Percentiles rank a stretch among this genome's conserved stretches.
Evolutionary conservation across 306 rosid species (phyloP).

Genomic region (Lupinus albus): DNA sequence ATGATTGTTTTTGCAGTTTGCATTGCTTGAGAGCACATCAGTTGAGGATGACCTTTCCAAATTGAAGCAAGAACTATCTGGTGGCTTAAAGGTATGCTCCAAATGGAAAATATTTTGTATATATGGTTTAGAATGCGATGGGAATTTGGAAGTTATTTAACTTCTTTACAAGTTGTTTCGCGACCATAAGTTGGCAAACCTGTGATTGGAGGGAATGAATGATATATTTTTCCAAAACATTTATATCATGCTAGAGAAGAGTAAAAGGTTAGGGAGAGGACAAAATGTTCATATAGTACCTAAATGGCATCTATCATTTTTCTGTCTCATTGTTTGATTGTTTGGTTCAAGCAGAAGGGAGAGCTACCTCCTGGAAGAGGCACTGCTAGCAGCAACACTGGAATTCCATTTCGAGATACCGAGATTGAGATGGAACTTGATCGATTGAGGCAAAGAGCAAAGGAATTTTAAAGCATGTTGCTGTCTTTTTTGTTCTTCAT

Average conservation of each 20-base stretch:
- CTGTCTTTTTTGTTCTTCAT: constrained; percentile 7
- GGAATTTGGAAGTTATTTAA: constrained; percentile 7
- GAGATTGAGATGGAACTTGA: constrained; percentile 87
- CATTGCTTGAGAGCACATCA: constrained; percentile 79
- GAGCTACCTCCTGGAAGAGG: constrained; percentile 91
- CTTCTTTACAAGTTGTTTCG: constrained; percentile 27
- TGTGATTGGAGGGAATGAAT: constrained; percentile 1
- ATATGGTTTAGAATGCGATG: constrained; percentile 2
- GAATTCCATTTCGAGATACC: constrained; percentile 70
- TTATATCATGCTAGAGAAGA: constrained; percentile 31
- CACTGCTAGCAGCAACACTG: constrained; percentile 46
- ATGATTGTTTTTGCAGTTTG: constrained; percentile 68
- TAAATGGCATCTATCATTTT: not conserved
- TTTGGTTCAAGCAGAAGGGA: constrained; percentile 71
- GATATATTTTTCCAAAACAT: constrained; percentile 1
- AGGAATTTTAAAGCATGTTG: constrained; percentile 55
- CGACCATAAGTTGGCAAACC: constrained; percentile 24
- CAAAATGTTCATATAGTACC: not conserved
- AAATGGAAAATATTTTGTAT: constrained; percentile 26
- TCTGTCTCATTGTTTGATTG: constrained; percentile 21
- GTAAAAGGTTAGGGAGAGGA: not conserved
- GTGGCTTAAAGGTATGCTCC: constrained; percentile 65
- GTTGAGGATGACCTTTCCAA: constrained; percentile 83
- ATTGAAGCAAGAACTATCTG: constrained; percentile 80
- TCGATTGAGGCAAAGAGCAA: constrained; percentile 71